A percentile compares a stretch with the other conserved stretches of the same genome.
Conservation (phyloP, 257 asterid species). For the Gentiana dahurica region DNA sequence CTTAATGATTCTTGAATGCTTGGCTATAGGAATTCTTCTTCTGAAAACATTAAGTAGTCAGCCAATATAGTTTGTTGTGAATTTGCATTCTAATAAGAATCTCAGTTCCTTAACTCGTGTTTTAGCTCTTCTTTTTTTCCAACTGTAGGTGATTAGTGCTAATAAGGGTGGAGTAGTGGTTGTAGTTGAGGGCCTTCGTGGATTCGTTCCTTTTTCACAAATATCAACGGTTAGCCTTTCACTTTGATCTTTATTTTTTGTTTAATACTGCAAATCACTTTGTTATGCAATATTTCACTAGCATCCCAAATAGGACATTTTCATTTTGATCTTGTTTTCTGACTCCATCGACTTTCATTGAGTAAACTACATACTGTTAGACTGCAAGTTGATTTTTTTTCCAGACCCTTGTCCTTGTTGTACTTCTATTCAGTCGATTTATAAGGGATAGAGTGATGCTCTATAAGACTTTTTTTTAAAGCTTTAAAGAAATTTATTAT, state of each 20-base stretch:
- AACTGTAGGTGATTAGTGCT: conserved; percentile 69
- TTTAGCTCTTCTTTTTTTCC: neutral
- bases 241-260: conserved; percentile 4
- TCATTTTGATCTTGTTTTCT: too few relatives aligned
- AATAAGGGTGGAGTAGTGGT: conserved; percentile 96
- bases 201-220: conserved; percentile 94
- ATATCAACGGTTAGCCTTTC: conserved; percentile 57
- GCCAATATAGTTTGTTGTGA: neutral
- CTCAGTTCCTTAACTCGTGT: too few relatives aligned
- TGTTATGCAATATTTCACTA: too few relatives aligned
- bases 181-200: conserved; percentile 84
- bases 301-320: too few relatives aligned
- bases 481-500: too few relatives aligned
- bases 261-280: neutral
- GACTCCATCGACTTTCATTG: too few relatives aligned
- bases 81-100: neutral
- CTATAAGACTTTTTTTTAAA: too few relatives aligned
- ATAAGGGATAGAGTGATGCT: too few relatives aligned
- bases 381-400: too few relatives aligned
- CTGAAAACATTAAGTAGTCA: neutral
- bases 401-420: too few relatives aligned
- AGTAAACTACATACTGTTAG: too few relatives aligned
- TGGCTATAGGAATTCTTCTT: neutral
- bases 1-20: neutral
- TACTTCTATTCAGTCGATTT: too few relatives aligned